Base-by-base conservation (phyloP, 495 filamentous ascomycete species). In the Evernia prunastri region DNA sequence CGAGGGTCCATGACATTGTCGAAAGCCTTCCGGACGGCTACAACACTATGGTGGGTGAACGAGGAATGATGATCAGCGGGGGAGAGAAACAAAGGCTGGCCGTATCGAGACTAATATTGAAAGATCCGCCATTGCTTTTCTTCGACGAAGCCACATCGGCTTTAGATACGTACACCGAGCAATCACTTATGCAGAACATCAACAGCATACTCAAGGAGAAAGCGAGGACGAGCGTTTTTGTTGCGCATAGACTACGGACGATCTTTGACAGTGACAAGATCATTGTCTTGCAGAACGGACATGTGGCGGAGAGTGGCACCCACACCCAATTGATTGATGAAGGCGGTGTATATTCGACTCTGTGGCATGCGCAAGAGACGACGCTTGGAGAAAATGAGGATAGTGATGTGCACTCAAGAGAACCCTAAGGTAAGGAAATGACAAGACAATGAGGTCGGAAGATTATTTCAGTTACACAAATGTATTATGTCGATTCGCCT, bases 81-180 rank as follows among this genome's bases (percentile, higher is more conserved):
- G 94, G 94, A 39, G 94, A 98, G 77, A 97, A 97, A 75, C 94
- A 98, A 72, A 84, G 94, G 7, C 76, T 98, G 37, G 94, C 95
- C 3, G 85, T 98, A 27, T 89, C 90, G 9, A 80, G 94, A 37
- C 72, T 97, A 42, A 81, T 98, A 1, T 77, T 98, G 53, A 98
- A 98, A 69, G 90, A 98, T 68, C 93, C 94, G 1, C 88, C 91
- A 9, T 75, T 97, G 40, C 77, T 97, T 1, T 97, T 98, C 82
- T 97, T 97, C 68, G 94, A 98, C 70, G 94, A 98, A 78, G 94
- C 94, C 51, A 98, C 95, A 1, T 95, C 90, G 57, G 95, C 94
- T 1, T 79, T 98, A 56, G 94, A 98, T 71, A 97, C 95, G 0
- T 90, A 97, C 72, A 97, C 94, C 0, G 94, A 98, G 74, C 90